Base-by-base conservation (phyloP, 2,329 filamentous ascomycete species). In the Plectosphaerella sp. region DNA sequence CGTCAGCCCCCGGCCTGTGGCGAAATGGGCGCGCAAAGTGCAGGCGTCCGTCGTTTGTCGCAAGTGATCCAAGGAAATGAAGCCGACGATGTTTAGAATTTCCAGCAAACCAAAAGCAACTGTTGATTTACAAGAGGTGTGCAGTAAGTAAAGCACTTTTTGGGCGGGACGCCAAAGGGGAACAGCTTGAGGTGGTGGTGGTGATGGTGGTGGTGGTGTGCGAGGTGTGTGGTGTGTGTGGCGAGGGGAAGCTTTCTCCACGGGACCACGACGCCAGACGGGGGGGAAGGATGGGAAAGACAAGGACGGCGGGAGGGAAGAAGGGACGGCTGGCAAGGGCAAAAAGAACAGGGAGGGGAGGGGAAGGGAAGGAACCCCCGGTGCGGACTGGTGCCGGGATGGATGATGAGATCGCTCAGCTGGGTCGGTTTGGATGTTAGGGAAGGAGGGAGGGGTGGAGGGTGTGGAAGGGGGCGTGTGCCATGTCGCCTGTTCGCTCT, bases 101-200 rank as follows among this genome's bases (percentile, higher is more conserved):
- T 33, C 28, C 28, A 33, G 28, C 28, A 12, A 33, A 12, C 8
- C 28, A 7, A 33, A 33, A 33, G 28, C 8, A 33, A 12, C 28
- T 33, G 28, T 12, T 33, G 28, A 33, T 10, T 9, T 33, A 10
- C 8, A 12, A 33, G 28, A 33, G 28, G 28, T 10, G 28, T 33
- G 28, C 28, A 12, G 11, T 33, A 9, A 33, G 11, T 33, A 9
- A 33, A 7, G 28, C 11, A 33, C 28, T 33, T 33, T 33, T 33
- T 33, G 4, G 28, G 28, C 2, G 4, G 28, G 28, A 33, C 28
- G 28, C 28, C 48, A 45, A 47, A 37, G 48, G 24, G 54, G 45
- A 22, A 22, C 22, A 22, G 22, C 22, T 22, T 5, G 3, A 59
- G 55, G 54, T 58, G 58, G 54, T 57, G 55, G 50, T 52, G 47